Base-by-base conservation (phyloP, 148 eudicot genomes). In the Heliosperma pusillum region DNA sequence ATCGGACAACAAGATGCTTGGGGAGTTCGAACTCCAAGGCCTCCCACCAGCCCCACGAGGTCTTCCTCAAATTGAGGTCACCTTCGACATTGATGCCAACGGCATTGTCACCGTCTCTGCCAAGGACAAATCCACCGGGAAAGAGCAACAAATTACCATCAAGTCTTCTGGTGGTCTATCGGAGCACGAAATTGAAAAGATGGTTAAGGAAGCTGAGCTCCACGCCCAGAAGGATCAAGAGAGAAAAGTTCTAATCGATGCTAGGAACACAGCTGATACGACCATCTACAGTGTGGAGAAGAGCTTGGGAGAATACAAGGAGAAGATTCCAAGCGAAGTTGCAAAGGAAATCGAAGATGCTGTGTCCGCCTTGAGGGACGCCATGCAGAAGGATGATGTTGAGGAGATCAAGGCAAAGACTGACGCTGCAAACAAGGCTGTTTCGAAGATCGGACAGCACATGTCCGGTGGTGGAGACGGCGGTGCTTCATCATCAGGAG, bases 31-130 rank as follows among this genome's bases (percentile, higher is more conserved):
- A n/a, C 96, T 95, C 27, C 84, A 86, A 70, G 98, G 98, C 24
- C 85, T 95, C 42, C 97, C 98, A n/a, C 98, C 98, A 0, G 92
- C 98, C 63, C 97, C 98, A 30, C 82, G 98, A 72, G 98, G 98
- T 63, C 55, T 88, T 88, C 98, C 98, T 27, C 98, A 95, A 74
- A 88, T 95, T 3, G 98, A 95, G 80, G 98, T 95, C 59, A 95
- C 97, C 0, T 95, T 95, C 27, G 98, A 95, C 84, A 95, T 95
- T 27, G 98, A 95, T 64, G 98, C 98, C 71, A 95, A 95, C 50
- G 98, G 98, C 2, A 87, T 95, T 3, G 97, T 92, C 36, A 95
- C 96, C 0, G 98, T 95, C 10, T 92, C 96, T 26, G 98, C 98
- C 60, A 95, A 88, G 82, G 98, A 95, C 80, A 95, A 95, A 76